Base-by-base conservation (phyloP, 495 filamentous ascomycete genomes). In the Tuber melanosporum region DNA sequence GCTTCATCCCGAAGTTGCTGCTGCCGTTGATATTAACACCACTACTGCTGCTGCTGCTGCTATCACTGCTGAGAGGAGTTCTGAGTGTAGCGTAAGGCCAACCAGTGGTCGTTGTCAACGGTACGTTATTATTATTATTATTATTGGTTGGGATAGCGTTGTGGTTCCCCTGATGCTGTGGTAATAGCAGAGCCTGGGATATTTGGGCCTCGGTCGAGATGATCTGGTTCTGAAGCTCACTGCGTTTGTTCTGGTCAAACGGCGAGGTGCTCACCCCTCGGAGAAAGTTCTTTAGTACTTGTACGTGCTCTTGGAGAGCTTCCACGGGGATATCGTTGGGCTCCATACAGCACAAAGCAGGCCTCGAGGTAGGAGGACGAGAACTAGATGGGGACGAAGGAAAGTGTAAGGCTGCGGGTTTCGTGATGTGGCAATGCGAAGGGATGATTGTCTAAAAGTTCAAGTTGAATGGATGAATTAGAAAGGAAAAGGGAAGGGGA, bases 1-100 rank as follows among this genome's bases (percentile, higher is more conserved):
- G 78, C 76, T 80, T 80, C 71, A 77, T 80, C 62, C 77, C 71
- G 71, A 72, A 46, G 26, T 74, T 52, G 52, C 73, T 80, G 17
- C 73, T 79, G 36, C 77, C 73, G 26, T 71, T 49, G 44, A 71
- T 80, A n/a, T 73, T 79, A 36, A 73, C 73, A 19, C 78, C 78
- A 69, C 78, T 79, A 46, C 77, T 74, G 42, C 77, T 80, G n/a
- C 78, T 80, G 20, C 19, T 49, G 12, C 47, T 32, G 57, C n/a
- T 66, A 17, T 32, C 57, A 66, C 57, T 17, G n/a, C 57, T 17
- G 26, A 4, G n/a, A n/a, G 12, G 26, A 66, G 57, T 17, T 66
- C 57, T 32, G 57, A 57, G 49, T 57, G 49, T 57, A 10, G 49
- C 7, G 22, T 14, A 66, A 66, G 57, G n/a, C 57, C 57, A 66